Evolutionary conservation across 73 alveolate genomes (phyloP), one percentile per base, ranked within the genome.

Genomic region (Breviolum minutum): DNA sequence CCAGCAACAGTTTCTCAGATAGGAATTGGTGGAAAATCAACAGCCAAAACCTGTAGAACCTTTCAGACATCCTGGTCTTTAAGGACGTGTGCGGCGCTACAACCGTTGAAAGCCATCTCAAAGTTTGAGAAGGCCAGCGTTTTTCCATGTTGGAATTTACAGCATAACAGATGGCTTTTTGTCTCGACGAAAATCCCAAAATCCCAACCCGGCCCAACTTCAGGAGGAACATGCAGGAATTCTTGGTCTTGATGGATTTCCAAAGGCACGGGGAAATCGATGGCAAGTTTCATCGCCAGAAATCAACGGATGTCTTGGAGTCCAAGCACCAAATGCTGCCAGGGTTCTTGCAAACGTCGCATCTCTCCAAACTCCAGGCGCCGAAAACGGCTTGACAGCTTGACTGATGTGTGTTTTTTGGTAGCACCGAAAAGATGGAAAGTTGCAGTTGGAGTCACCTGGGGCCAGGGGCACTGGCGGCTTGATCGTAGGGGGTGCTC

Each of bases 311-410:
- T n/a, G n/a, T n/a, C n/a, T n/a, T n/a, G n/a, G n/a, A n/a, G n/a
- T n/a, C n/a, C n/a, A n/a, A n/a, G n/a, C n/a, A n/a, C n/a, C n/a
- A n/a, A n/a, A n/a, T n/a, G n/a, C n/a, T n/a, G n/a, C n/a, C n/a
- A n/a, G 54, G 54, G 63, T 30, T 60, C 63, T 10, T 77, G 86
- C 62, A n/a, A 30, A 20, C 86, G 86, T 10, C 86, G 86, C 86
- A 77, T 77, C 86, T 77, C 86, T 29, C 86, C 86, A 60, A 77
- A 77, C 22, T 77, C 86, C n/a, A 77, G 86, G 86, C 86, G 81
- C 8, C 4, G 80, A 30, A 70, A n/a, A n/a, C n/a, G n/a, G n/a
- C n/a, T n/a, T n/a, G n/a, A n/a, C n/a, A n/a, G n/a, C 54, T 40
- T 40, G 54, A 3, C 54, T 40, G 54, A 40, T 40, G 54, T 40